Conservation (phyloP, 1,284 basidiomycete genomes). For the Takashimella tepidaria region DNA sequence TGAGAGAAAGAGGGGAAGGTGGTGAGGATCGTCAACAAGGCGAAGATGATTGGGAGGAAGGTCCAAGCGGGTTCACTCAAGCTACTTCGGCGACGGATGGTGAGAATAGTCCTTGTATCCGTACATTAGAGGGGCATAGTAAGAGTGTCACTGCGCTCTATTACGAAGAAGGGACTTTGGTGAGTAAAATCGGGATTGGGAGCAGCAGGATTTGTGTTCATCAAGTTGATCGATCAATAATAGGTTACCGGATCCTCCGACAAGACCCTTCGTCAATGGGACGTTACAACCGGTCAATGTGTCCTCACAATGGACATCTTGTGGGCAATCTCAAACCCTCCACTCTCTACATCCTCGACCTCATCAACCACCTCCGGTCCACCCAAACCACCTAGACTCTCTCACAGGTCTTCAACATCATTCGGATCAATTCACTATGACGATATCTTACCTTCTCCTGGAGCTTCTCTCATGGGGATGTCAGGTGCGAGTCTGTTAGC, state of each 20-base stretch:
- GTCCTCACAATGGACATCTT: conserved; percentile 99
- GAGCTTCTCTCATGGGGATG: conserved; percentile 30
- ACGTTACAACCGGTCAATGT: conserved; percentile 93
- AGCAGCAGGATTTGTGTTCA: background rate
- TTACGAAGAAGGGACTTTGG: conserved; percentile 90
- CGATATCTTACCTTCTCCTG: conserved; percentile 37
- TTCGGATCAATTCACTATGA: conserved; percentile 51
- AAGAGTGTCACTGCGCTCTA: conserved; percentile 89
- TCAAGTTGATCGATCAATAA: too few species aligned
- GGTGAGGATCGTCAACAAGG: conserved; percentile 10
- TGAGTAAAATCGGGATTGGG: conserved; percentile 50
- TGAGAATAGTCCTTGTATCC: conserved; percentile 64
- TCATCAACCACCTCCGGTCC: conserved; percentile 50
- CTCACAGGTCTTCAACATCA: conserved; percentile 43
- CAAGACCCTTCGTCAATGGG: conserved; percentile 98
- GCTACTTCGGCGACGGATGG: conserved; percentile 20
- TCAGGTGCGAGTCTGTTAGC: conserved; percentile 41
- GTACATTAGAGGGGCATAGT: conserved; percentile 82
- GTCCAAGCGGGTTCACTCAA: conserved; percentile 25
- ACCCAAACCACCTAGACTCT: conserved; percentile 20
- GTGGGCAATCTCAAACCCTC: conserved; percentile 95
- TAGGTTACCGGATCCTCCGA: conserved; percentile 95
- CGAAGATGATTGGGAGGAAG: conserved; percentile 30
- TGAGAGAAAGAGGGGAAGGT: background rate
- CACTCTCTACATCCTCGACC: too few species aligned